These are phyloP conservation scores for Misopates orontium DNA, from an alignment of 257 asterid genomes.

Conservation along the genomic window DNA sequence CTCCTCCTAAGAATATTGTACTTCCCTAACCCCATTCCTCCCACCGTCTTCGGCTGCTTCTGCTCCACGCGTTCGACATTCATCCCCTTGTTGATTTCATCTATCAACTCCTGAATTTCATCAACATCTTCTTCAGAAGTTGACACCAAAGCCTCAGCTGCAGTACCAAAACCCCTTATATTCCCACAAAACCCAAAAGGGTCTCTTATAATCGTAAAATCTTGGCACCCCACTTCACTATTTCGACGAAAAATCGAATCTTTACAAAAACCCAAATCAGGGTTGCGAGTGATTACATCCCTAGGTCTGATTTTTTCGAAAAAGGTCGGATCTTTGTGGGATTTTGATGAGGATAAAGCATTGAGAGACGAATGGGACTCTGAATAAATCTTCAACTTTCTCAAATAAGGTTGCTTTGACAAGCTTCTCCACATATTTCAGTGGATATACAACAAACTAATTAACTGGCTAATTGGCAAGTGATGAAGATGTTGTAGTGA, in stretches of 20 bases:
- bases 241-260: slow-evolving; percentile 28
- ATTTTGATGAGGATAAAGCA: slow-evolving; percentile 26
- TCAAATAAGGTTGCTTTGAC: slow-evolving; percentile 50
- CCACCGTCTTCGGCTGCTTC: slow-evolving; percentile 50
- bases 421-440: slow-evolving; percentile 83
- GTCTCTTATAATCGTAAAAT: slow-evolving; percentile 21
- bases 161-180: slow-evolving; percentile 64
- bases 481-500: not conserved
- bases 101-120: slow-evolving; percentile 55
- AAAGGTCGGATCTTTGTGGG: slow-evolving; percentile 28
- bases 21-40: slow-evolving; percentile 72
- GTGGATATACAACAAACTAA: slow-evolving; percentile 20
- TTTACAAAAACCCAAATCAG: slow-evolving; percentile 35
- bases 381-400: slow-evolving; percentile 40
- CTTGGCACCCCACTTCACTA: slow-evolving; percentile 17
- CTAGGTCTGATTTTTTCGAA: slow-evolving; percentile 13
- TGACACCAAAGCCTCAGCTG: slow-evolving; percentile 74
- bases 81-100: slow-evolving; percentile 47
- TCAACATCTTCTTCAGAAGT: slow-evolving; percentile 89
- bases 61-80: slow-evolving; percentile 29
- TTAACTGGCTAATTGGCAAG: not conserved
- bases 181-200: slow-evolving; percentile 33
- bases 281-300: slow-evolving; percentile 18
- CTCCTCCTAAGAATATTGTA: slow-evolving; percentile 66
- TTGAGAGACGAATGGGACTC: slow-evolving; percentile 35